phyloP scores from a whole-genome alignment of 2,329 filamentous ascomycete species.

The Neofusicoccum sp. region DNA sequence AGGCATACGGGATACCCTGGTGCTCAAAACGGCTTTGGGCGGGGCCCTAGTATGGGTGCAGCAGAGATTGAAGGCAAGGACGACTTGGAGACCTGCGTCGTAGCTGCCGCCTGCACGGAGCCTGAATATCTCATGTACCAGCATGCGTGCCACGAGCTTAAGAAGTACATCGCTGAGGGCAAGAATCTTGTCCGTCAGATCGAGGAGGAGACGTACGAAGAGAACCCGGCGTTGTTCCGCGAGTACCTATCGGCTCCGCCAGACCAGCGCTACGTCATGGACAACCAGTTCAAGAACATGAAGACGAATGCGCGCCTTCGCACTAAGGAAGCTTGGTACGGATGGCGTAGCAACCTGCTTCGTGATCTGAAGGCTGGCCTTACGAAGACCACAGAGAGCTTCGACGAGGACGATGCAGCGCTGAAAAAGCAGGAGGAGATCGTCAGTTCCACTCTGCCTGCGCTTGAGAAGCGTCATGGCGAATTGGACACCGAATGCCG shows the following conservation, averaged over 20 bases:
- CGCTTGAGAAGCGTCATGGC: constrained; percentile 59
- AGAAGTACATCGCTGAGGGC: constrained; percentile 94
- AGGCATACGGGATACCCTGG: constrained; percentile 65
- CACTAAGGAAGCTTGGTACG: constrained; percentile 97
- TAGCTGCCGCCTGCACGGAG: constrained; percentile 85
- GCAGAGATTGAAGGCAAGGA: constrained; percentile 44
- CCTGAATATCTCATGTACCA: constrained; percentile 94
- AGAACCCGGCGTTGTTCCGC: constrained; percentile 86
- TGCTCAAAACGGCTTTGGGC: constrained; percentile 44
- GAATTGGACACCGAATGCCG: constrained; percentile 62
- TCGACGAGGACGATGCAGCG: constrained; percentile 69
- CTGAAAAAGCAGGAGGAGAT: constrained; percentile 67
- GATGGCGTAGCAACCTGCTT: constrained; percentile 89
- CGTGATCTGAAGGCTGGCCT: constrained; percentile 80
- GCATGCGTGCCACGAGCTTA: constrained; percentile 91
- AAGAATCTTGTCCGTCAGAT: constrained; percentile 87
- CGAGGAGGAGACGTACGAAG: constrained; percentile 80
- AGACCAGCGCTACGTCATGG: constrained; percentile 82
- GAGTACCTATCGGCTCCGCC: constrained; percentile 86
- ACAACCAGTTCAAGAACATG: constrained; percentile 96
- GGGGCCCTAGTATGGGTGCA: constrained; percentile 20
- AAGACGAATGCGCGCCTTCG: constrained; percentile 86
- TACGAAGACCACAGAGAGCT: constrained; percentile 69
- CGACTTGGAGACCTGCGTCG: constrained; percentile 73
- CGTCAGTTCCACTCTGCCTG: constrained; percentile 66